Percentiles rank a stretch among this genome's conserved stretches.
Conservation (phyloP, 1,284 basidiomycete genomes). For the Moesziomyces aphidis region DNA sequence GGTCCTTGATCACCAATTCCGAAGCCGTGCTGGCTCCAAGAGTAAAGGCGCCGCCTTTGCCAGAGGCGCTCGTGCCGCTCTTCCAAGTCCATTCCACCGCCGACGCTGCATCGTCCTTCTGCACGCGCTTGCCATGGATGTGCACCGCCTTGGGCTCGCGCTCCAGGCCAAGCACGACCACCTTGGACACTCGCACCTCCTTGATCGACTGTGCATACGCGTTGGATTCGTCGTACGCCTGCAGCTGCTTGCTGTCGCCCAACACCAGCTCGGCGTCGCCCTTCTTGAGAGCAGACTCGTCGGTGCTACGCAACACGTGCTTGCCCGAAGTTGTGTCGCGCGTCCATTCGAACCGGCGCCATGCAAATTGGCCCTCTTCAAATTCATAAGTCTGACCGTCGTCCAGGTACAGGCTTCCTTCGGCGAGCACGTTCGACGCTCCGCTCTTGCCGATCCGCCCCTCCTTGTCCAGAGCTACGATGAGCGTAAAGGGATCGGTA, state of each 20-base stretch:
- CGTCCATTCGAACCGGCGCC: constrained; percentile 57
- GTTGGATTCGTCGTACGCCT: constrained; percentile 37
- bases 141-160: constrained; percentile 36
- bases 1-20: constrained; percentile 61
- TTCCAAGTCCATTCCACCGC: constrained; percentile 50
- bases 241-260: constrained; percentile 43
- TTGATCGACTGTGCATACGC: constrained; percentile 51
- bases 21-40: constrained; percentile 35
- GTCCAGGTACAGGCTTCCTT: constrained; percentile 92
- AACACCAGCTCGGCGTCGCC: constrained; percentile 18
- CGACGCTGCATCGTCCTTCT: constrained; percentile 4
- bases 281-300: constrained; percentile 33
- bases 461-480: constrained; percentile 79
- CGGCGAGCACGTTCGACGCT: constrained; percentile 69
- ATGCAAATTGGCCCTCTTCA: constrained; percentile 82
- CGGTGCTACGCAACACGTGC: constrained; percentile 37
- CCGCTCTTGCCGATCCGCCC: constrained; percentile 20
- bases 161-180: constrained; percentile 62
- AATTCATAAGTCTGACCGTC: constrained; percentile 89
- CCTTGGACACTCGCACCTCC: constrained; percentile 59
- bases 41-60: constrained; percentile 20
- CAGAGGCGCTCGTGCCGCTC: constrained; percentile 32
- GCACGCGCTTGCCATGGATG: constrained; percentile 27
- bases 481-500: constrained; percentile 91
- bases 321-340: constrained; percentile 14